A percentile compares a stretch with the other conserved stretches of the same genome.
Conservation (phyloP, 768 basidiomycete genomes). For the Cystobasidium onofrii region DNA sequence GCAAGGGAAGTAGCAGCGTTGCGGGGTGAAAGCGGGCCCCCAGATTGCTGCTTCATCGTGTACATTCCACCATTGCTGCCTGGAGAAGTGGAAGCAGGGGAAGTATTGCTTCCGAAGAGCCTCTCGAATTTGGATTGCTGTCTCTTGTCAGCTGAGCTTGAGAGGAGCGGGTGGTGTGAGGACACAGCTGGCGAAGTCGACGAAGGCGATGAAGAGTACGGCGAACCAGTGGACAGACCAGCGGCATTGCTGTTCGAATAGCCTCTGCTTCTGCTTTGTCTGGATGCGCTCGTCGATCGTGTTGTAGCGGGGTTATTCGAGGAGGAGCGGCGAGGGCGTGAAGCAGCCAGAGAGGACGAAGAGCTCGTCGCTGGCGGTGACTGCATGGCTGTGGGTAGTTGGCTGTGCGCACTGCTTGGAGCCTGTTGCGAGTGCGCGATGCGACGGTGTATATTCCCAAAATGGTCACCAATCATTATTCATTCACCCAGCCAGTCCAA, state of each 20-base stretch:
- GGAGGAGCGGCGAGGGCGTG: slow-evolving; percentile 8
- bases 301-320: background rate
- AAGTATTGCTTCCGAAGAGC: background rate
- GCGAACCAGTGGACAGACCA: background rate
- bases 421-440: no score
- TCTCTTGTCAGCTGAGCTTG: background rate
- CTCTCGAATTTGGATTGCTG: slow-evolving; percentile 2
- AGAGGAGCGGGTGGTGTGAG: background rate
- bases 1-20: background rate
- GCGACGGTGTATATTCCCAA: background rate
- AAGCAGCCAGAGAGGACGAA: slow-evolving; percentile 4
- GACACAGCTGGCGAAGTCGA: background rate
- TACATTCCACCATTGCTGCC: background rate
- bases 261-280: background rate
- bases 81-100: background rate
- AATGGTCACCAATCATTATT: background rate
- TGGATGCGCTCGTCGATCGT: background rate
- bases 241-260: background rate
- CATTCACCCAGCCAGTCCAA: background rate
- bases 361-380: background rate
- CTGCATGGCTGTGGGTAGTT: background rate
- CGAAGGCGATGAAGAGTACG: slow-evolving; percentile 4
- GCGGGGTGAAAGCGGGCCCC: background rate
- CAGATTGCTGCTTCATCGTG: background rate
- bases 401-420: no score